Base-by-base conservation (phyloP, 768 basidiomycete species). In the Leccinum fibrillosum region DNA sequence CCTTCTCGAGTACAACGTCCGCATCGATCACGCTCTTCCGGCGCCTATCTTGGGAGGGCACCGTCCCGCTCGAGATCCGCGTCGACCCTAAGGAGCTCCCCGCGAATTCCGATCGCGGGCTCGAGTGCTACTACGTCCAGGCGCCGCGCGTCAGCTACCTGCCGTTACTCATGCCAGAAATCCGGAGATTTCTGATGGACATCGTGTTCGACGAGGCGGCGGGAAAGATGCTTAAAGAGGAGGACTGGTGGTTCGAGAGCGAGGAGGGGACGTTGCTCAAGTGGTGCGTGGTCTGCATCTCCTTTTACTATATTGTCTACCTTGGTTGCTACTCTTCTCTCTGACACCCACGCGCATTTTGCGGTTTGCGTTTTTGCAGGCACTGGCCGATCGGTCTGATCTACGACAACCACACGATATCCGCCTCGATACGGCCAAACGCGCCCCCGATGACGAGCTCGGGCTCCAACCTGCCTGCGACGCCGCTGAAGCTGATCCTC, bases 171-270 rank as follows among this genome's bases (percentile, higher is more conserved):
- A 82, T 98, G 67, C 88, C 93, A 4, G 93, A 97, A 67, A 84
- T 99, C 58, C 84, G 88, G 58, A 82, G 86, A 64, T 93, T 93
- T 74, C 80, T 98, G 61, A 86, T 91, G 78, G 92, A 97, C 62
- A 86, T 98, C 55, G 91, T 95, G 12, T 88, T 98, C 66, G 93
- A 97, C 68, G 94, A 96, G 66, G 80, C 83, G 35, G 86, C 88
- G 30, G 85, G 86, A 5, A 86, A 86, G 59, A 66, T 79, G 10
- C 74, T 95, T 59, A 90, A 89, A 68, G 92, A 94, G 63, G 90
- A 92, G 57, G 90, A 95, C 53, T 94, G 96, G 91, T 98, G 96
- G 97, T 97, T 99, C 72, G 94, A 97, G 74, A 89, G 86, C 61
- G 89, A 90, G 54, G 89, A 86, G 63, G 91, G 92, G 30, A 83